Evolutionary conservation across 768 basidiomycete genomes (phyloP).

Genomic region (Auricularia sp.): DNA sequence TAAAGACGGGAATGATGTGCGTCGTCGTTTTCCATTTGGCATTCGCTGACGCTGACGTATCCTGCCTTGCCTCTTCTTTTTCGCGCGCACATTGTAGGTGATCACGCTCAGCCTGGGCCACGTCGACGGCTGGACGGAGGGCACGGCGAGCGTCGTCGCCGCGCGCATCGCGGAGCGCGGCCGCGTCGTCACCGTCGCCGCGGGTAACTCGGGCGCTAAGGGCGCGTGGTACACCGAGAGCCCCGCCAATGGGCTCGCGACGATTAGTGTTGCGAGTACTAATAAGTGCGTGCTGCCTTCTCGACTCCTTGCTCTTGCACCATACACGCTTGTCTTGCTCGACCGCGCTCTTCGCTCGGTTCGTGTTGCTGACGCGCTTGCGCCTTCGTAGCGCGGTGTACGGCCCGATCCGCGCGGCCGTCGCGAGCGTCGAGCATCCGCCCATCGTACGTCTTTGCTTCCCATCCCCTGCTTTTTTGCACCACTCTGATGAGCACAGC

Average conservation of each 20-base stretch:
- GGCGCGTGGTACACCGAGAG: constrained; percentile 4
- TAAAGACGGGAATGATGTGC: constrained; percentile 20
- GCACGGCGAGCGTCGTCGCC: constrained; percentile 4
- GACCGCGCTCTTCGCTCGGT: too few species aligned
- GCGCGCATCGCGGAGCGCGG: constrained; percentile 3
- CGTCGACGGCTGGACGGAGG: constrained; percentile 9
- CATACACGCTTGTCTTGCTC: neutral
- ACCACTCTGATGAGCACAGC: neutral
- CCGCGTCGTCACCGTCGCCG: constrained; percentile 6
- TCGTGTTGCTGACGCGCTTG: neutral
- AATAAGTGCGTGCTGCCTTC: constrained; percentile 4
- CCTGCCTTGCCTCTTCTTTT: too few species aligned
- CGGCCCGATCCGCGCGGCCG: neutral
- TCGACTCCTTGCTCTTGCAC: neutral
- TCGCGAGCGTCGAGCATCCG: neutral
- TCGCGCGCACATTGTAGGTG: constrained; percentile 7
- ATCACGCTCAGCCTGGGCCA: constrained; percentile 28
- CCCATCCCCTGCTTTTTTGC: too few species aligned
- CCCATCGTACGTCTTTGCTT: neutral
- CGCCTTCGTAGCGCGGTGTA: neutral
- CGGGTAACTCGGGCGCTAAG: neutral
- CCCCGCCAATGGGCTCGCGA: neutral
- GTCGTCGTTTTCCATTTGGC: too few species aligned
- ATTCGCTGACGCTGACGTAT: too few species aligned
- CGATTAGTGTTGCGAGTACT: constrained; percentile 4